These are phyloP conservation scores for Naganishia vaughanmartiniae DNA, from an alignment of 768 basidiomycete genomes.

Conservation along the genomic window DNA sequence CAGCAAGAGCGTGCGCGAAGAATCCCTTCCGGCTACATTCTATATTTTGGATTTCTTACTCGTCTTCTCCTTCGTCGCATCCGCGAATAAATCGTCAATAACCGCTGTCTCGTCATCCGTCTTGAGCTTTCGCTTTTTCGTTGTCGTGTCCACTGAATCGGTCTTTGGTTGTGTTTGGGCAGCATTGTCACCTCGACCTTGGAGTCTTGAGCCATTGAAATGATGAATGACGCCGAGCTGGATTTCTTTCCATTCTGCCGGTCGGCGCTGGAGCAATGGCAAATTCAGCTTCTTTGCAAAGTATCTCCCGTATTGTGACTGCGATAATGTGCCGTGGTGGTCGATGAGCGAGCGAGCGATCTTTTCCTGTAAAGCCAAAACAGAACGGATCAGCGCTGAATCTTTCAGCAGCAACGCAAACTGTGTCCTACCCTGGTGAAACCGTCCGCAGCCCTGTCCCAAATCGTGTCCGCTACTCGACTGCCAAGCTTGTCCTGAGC, in stretches of 20 bases:
- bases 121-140: slow-evolving; percentile 57
- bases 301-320: slow-evolving; percentile 81
- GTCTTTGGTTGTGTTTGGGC: slow-evolving; percentile 42
- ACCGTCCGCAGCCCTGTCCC: slow-evolving; percentile 77
- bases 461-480: slow-evolving; percentile 83
- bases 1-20: background rate
- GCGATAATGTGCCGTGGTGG: slow-evolving; percentile 68
- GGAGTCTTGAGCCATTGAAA: slow-evolving; percentile 34
- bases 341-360: slow-evolving; percentile 76
- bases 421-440: slow-evolving; percentile 70
- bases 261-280: slow-evolving; percentile 70
- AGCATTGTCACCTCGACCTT: slow-evolving; percentile 1
- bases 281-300: slow-evolving; percentile 76
- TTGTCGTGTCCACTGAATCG: slow-evolving; percentile 54
- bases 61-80: slow-evolving; percentile 38
- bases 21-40: background rate
- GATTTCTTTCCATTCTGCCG: slow-evolving; percentile 77
- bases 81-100: slow-evolving; percentile 71
- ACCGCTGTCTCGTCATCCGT: slow-evolving; percentile 57
- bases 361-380: slow-evolving; percentile 65
- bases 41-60: slow-evolving; percentile 32
- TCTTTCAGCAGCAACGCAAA: too few species aligned
- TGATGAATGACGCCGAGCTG: slow-evolving; percentile 57
- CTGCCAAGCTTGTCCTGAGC: slow-evolving; percentile 89
- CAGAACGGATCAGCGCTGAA: background rate